Conservation (phyloP, 2,329 filamentous ascomycete genomes). For the Camillea tinctor region DNA sequence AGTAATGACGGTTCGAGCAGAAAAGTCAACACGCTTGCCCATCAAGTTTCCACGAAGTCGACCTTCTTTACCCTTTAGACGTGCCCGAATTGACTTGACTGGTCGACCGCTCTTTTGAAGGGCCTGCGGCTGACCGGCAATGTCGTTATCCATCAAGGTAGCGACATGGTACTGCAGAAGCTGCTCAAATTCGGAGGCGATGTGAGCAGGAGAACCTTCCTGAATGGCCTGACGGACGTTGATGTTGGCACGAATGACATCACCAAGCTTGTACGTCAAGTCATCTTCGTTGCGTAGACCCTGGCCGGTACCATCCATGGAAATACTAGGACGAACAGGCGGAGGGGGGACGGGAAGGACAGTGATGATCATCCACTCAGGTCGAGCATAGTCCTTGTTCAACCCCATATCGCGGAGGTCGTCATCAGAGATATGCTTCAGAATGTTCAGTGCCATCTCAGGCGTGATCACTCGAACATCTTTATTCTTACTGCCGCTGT, state of each 20-base stretch:
- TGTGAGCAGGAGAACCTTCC: constrained; percentile 88
- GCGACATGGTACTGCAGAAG: constrained; percentile 97
- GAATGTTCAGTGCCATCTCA: constrained; percentile 79
- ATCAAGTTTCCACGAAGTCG: constrained; percentile 97
- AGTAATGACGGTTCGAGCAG: constrained; percentile 98
- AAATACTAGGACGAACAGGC: constrained; percentile 93
- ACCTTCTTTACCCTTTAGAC: constrained; percentile 98
- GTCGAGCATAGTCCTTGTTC: constrained; percentile 91
- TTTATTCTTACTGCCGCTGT: constrained; percentile 67
- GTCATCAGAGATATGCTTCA: constrained; percentile 78
- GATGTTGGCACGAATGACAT: constrained; percentile 96
- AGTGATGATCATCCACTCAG: constrained; percentile 97
- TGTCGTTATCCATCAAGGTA: constrained; percentile 99
- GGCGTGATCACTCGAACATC: constrained; percentile 83
- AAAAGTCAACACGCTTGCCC: constrained; percentile 99
- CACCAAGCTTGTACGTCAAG: constrained; percentile 97
- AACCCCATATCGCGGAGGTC: constrained; percentile 86
- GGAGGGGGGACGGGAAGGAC: constrained; percentile 94
- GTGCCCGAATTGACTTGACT: constrained; percentile 93
- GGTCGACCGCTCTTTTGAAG: constrained; percentile 96
- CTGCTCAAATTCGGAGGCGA: constrained; percentile 85
- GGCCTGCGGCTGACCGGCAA: constrained; percentile 90
- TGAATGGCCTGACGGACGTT: constrained; percentile 89
- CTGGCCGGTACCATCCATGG: constrained; percentile 89
- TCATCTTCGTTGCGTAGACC: constrained; percentile 97